A percentile compares a stretch with the other conserved stretches of the same genome.
Conservation (phyloP, 768 basidiomycete species). For the Rhizopogon rudus region DNA sequence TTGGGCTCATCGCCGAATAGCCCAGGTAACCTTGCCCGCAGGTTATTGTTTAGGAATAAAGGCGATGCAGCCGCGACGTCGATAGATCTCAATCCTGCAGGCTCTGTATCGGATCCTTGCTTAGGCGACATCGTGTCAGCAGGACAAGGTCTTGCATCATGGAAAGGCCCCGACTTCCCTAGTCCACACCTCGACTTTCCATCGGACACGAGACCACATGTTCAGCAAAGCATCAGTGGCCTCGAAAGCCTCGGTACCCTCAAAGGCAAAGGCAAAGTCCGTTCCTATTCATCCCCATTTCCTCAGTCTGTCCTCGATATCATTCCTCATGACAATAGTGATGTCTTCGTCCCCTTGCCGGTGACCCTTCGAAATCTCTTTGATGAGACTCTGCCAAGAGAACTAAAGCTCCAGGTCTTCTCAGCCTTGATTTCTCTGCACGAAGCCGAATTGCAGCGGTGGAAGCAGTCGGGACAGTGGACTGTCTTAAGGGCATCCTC, state of each 20-base stretch:
- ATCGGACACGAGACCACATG: neutral
- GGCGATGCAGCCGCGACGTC: slow-evolving; percentile 13
- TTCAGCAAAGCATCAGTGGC: slow-evolving; percentile 10
- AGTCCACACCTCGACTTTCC: neutral
- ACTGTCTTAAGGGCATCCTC: slow-evolving; percentile 56
- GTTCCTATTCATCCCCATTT: slow-evolving; percentile 62
- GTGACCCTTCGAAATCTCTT: slow-evolving; percentile 51
- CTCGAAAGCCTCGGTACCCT: slow-evolving; percentile 9
- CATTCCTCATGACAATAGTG: slow-evolving; percentile 41
- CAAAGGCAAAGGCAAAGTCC: slow-evolving; percentile 39
- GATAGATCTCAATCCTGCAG: neutral
- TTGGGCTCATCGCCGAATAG: slow-evolving; percentile 35
- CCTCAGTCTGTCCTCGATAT: slow-evolving; percentile 59
- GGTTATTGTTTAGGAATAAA: slow-evolving; percentile 44
- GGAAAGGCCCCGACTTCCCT: slow-evolving; percentile 31
- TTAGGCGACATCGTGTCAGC: slow-evolving; percentile 16
- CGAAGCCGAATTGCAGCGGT: slow-evolving; percentile 50
- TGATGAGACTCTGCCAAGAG: slow-evolving; percentile 65
- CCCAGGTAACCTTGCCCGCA: slow-evolving; percentile 52
- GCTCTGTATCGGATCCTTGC: slow-evolving; percentile 4
- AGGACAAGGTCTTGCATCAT: slow-evolving; percentile 34
- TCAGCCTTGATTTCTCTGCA: slow-evolving; percentile 49
- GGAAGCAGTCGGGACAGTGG: slow-evolving; percentile 48
- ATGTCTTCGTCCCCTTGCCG: slow-evolving; percentile 49
- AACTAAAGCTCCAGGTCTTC: slow-evolving; percentile 62